Base-by-base conservation (phyloP, 176 grass and related monocot species). In the Melocanna baccifera region DNA sequence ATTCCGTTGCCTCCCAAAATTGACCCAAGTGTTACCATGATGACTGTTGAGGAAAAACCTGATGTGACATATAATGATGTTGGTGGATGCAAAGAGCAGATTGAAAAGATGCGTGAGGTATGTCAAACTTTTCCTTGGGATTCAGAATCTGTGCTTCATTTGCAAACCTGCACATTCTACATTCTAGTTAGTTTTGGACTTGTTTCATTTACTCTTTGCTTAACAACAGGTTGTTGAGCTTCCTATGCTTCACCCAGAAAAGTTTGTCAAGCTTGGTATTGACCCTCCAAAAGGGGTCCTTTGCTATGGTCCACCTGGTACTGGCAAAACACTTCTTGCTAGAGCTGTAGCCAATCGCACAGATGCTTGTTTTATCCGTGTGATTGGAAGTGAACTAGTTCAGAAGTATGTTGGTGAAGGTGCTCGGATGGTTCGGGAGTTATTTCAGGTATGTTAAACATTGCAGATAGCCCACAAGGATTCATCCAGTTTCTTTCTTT, bases 171-270 rank as follows among this genome's bases (percentile, higher is more conserved):
- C 10, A 40, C 29, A 64, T 41, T 39, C n/a, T 65, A 47, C 26
- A 57, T 79, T 48, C 7, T 26, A 57, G 23, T 43, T 91, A 78
- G 22, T 85, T n/a, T 51, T 55, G 51, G 0, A 14, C 58, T 61
- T 67, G 20, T 75, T 69, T 67, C 63, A 23, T 81, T 78, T 74
- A 64, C 34, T 50, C 14, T 73, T 67, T n/a, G 7, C 4, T 84
- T 53, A 45, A 75, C 22, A 29, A 23, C 69, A 97, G 95, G 94
- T 97, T 52, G 94, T 97, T 15, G 94, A 97, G 72, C 88, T 97
- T 68, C 94, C 94, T 52, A 97, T 97, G 94, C 94, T 97, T 89
- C 94, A 97, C 90, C 94, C 94, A 29, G 94, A 97, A 73, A 97
- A 97, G 82, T 97, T 97, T 86, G 92, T 94, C 19, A 94, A 94